Percentiles rank a stretch among this genome's conserved stretches.
Conservation (phyloP, 2,329 filamentous ascomycete species). For the Amauroascus verrucosus region DNA sequence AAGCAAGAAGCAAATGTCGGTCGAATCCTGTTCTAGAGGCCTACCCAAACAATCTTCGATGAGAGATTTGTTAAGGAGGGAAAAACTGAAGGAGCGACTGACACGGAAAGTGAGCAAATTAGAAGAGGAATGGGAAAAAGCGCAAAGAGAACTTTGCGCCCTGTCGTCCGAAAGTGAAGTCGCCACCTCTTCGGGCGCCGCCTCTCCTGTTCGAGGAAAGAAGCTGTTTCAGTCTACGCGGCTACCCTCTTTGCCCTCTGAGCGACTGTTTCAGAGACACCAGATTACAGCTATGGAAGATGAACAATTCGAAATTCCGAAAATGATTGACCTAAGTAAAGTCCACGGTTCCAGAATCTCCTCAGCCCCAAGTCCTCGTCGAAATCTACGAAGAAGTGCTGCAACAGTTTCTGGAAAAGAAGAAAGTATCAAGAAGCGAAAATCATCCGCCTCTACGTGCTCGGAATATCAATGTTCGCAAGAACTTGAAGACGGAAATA, state of each 20-base stretch:
- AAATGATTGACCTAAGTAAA: slow-evolving; percentile 1
- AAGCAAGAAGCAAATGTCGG: neutral
- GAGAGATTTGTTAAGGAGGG: slow-evolving; percentile 36
- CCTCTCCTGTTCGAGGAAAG: slow-evolving; percentile 20
- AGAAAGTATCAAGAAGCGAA: neutral
- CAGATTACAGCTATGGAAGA: slow-evolving; percentile 12
- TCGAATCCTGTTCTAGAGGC: neutral
- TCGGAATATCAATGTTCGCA: neutral
- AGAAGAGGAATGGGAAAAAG: slow-evolving; percentile 47
- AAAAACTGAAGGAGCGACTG: slow-evolving; percentile 36
- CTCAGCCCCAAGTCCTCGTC: neutral
- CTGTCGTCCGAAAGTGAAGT: slow-evolving; percentile 1
- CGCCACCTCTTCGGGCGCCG: neutral
- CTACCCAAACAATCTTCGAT: slow-evolving; percentile 6
- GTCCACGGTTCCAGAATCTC: neutral
- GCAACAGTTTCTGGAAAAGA: neutral
- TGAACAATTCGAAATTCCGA: slow-evolving; percentile 8
- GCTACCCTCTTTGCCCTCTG: slow-evolving; percentile 38
- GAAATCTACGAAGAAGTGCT: neutral
- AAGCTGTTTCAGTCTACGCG: slow-evolving; percentile 35
- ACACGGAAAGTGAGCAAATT: slow-evolving; percentile 52
- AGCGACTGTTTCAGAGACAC: slow-evolving; percentile 34
- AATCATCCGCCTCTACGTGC: neutral
- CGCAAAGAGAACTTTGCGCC: slow-evolving; percentile 42
- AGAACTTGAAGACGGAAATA: neutral